Evolutionary conservation across 1,139 yeast species (phyloP).

Genomic region (Candida sojae): DNA sequence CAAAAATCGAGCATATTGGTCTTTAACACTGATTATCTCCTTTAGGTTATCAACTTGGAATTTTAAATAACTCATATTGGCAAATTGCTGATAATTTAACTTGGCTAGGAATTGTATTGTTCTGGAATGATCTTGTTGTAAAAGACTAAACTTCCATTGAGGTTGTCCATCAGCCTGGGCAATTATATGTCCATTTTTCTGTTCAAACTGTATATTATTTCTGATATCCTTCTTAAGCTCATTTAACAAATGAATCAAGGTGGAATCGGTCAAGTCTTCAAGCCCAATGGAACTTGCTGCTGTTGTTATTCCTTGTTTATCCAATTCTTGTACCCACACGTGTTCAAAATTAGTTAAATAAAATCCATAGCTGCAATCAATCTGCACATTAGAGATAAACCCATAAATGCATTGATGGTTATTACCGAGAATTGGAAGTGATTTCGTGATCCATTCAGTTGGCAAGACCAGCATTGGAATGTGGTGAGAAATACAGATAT

Average conservation of each 20-base stretch:
- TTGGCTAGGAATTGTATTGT: conserved; percentile 20
- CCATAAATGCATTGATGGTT: conserved; percentile 16
- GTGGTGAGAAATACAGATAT: too few species aligned
- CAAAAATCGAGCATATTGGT: conserved; percentile 34
- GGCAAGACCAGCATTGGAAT: conserved; percentile 9
- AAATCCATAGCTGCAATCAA: conserved; percentile 20
- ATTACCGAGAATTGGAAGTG: conserved; percentile 3
- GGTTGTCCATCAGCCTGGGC: conserved; percentile 8
- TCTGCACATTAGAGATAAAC: conserved; percentile 7
- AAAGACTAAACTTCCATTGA: conserved; percentile 26
- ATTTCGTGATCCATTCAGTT: conserved; percentile 10
- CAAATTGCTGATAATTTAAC: conserved; percentile 26
- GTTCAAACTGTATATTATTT: conserved; percentile 1
- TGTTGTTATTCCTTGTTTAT: conserved; percentile 15
- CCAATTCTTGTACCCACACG: conserved; percentile 30
- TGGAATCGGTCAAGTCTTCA: conserved; percentile 21
- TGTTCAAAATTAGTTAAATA: conserved; percentile 27
- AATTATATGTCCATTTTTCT: neutral
- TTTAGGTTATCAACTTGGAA: conserved; percentile 24
- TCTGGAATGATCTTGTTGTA: conserved; percentile 8
- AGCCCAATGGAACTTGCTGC: conserved; percentile 26
- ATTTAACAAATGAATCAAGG: conserved; percentile 13
- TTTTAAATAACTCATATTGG: conserved; percentile 22
- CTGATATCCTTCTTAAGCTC: neutral
- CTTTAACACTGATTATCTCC: conserved; percentile 28